These are phyloP conservation scores for Carex scoparia DNA, from an alignment of 176 grass and related monocot species.

Conservation along the genomic window DNA sequence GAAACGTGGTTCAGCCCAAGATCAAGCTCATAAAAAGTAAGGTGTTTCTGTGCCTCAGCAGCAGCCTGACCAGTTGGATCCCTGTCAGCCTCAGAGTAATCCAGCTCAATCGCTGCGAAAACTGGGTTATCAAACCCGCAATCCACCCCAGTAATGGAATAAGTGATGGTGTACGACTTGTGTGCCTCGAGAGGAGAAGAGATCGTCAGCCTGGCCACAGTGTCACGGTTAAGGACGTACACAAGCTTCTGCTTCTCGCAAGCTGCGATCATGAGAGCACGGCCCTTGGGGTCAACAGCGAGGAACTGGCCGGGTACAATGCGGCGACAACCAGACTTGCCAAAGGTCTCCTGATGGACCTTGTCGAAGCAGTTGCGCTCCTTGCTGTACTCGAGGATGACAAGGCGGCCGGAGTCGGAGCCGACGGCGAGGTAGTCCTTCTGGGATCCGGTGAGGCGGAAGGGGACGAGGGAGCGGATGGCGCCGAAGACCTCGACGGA, in stretches of 20 bases:
- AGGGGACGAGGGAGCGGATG: constrained; percentile 91
- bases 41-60: constrained; percentile 80
- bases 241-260: constrained; percentile 98
- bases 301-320: constrained; percentile 91
- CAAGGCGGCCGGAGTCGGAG: constrained; percentile 83
- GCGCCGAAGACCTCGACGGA: constrained; percentile 91
- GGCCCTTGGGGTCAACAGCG: constrained; percentile 89
- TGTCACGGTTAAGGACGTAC: constrained; percentile 85
- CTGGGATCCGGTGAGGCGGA: constrained; percentile 88
- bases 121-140: constrained; percentile 92
- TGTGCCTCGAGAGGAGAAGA: constrained; percentile 94
- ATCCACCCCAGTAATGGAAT: constrained; percentile 66
- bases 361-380: constrained; percentile 82
- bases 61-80: constrained; percentile 78
- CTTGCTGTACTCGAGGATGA: constrained; percentile 91
- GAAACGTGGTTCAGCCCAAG: constrained; percentile 92
- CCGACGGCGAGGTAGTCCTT: constrained; percentile 94
- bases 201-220: constrained; percentile 75
- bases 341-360: constrained; percentile 96
- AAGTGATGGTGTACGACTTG: constrained; percentile 86
- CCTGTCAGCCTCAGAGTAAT: constrained; percentile 79
- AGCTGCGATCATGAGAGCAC: constrained; percentile 79
- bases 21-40: constrained; percentile 98
- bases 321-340: constrained; percentile 89
- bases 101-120: constrained; percentile 86